Evolutionary conservation across 306 rosid species (phyloP).

Genomic region (Vigna unguiculata): DNA sequence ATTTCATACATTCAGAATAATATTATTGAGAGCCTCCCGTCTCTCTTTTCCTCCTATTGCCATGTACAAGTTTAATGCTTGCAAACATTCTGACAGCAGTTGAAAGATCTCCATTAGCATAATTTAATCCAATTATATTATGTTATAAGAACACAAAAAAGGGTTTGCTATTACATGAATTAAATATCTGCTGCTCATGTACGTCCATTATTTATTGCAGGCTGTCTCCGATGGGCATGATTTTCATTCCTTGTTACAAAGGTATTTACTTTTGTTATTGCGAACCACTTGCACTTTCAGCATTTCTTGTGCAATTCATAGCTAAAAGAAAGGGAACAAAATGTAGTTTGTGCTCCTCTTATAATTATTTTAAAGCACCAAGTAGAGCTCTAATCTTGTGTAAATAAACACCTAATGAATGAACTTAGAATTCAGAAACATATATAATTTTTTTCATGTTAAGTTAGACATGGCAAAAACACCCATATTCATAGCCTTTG

Average conservation of each 20-base stretch:
- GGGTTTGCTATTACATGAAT: constrained; percentile 14
- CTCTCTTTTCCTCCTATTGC: neutral
- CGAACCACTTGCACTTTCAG: neutral
- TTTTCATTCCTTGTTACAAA: constrained; percentile 96
- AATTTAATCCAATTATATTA: constrained; percentile 1
- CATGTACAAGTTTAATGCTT: constrained; percentile 19
- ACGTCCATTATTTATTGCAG: constrained; percentile 54
- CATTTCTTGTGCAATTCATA: constrained; percentile 30
- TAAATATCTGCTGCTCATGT: constrained; percentile 42
- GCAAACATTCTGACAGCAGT: constrained; percentile 26
- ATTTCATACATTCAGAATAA: constrained; percentile 3
- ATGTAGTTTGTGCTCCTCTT: constrained; percentile 8
- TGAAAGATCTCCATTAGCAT: constrained; percentile 1
- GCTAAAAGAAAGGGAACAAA: constrained; percentile 24
- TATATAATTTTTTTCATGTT: neutral
- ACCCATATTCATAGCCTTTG: neutral
- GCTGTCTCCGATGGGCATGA: constrained; percentile 93
- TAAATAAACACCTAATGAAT: constrained; percentile 1
- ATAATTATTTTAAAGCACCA: constrained; percentile 12
- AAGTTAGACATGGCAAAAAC: neutral
- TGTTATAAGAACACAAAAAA: constrained; percentile 13
- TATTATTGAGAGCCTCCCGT: constrained; percentile 10
- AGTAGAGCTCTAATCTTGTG: constrained; percentile 5
- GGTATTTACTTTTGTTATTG: constrained; percentile 51
- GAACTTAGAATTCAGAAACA: neutral